phyloP scores from a whole-genome alignment of 2,329 filamentous ascomycete genomes.

The Aulographum hederae region DNA sequence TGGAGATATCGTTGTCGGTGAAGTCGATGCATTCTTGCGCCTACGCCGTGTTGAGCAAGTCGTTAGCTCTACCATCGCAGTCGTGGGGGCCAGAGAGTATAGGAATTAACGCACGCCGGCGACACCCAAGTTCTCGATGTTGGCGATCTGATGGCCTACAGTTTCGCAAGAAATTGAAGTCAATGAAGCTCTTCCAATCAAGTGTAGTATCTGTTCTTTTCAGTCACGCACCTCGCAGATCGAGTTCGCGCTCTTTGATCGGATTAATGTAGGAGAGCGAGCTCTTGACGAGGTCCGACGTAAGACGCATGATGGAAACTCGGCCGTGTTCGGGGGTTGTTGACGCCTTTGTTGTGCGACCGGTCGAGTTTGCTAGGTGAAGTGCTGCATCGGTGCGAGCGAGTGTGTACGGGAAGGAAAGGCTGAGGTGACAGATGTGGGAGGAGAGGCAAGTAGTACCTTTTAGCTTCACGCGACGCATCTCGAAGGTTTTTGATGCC shows the following conservation, averaged over 20 bases:
- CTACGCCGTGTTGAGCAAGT: slow-evolving; percentile 23
- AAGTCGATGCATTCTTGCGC: slow-evolving; percentile 95
- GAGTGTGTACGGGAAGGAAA: too few species aligned
- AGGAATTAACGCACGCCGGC: slow-evolving; percentile 44
- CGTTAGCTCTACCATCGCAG: background rate
- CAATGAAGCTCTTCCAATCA: slow-evolving; percentile 56
- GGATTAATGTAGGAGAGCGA: slow-evolving; percentile 98
- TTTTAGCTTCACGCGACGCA: too few species aligned
- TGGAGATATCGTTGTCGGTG: slow-evolving; percentile 91
- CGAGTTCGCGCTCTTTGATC: slow-evolving; percentile 94
- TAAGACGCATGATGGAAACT: slow-evolving; percentile 80
- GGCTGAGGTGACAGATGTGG: too few species aligned
- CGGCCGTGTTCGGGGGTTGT: too few species aligned
- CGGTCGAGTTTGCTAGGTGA: too few species aligned
- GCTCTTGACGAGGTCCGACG: slow-evolving; percentile 79
- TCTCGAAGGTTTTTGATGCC: too few species aligned
- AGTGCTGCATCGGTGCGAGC: too few species aligned
- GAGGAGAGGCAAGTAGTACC: too few species aligned
- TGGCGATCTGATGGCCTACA: slow-evolving; percentile 91
- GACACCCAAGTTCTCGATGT: slow-evolving; percentile 93
- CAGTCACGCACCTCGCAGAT: slow-evolving; percentile 85
- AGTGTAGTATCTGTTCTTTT: slow-evolving; percentile 97
- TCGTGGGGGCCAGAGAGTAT: slow-evolving; percentile 17
- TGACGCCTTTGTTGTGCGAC: too few species aligned
- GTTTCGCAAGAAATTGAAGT: slow-evolving; percentile 44